phyloP scores from a whole-genome alignment of 441 rosid genomes.

The Mallotus japonicus region DNA sequence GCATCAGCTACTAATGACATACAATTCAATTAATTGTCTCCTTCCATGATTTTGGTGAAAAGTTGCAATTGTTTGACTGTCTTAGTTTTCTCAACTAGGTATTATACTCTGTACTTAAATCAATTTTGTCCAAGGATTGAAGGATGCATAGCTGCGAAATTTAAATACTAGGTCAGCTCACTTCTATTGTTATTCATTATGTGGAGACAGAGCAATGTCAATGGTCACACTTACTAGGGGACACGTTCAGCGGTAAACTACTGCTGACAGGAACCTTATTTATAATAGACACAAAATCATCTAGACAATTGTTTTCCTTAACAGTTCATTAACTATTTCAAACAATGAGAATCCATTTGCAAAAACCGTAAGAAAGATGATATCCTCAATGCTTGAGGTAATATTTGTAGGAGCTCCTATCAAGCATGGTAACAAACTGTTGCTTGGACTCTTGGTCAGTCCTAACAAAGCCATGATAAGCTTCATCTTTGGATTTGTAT shows the following conservation, averaged over 20 bases:
- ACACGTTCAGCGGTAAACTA: no score
- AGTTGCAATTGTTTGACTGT: no score
- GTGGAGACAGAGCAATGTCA: no score
- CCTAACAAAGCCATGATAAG: neutral
- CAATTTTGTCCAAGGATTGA: neutral
- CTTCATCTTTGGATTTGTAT: neutral
- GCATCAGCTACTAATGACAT: neutral
- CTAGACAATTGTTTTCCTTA: neutral
- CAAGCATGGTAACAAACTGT: neutral
- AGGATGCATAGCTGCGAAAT: neutral
- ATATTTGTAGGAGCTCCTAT: neutral
- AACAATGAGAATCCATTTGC: neutral
- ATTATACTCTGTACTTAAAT: no score
- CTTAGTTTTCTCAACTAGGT: no score
- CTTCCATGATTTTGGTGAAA: neutral
- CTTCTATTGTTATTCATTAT: no score
- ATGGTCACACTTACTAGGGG: no score
- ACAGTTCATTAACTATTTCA: neutral
- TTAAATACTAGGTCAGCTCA: no score
- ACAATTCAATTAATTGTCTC: neutral
- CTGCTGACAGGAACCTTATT: no score
- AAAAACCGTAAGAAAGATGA: no score
- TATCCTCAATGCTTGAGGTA: no score
- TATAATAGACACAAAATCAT: no score
- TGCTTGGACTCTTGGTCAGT: neutral